Evolutionary conservation across 345 rosid species (phyloP).

Genomic region (Dipteronia sinensis): DNA sequence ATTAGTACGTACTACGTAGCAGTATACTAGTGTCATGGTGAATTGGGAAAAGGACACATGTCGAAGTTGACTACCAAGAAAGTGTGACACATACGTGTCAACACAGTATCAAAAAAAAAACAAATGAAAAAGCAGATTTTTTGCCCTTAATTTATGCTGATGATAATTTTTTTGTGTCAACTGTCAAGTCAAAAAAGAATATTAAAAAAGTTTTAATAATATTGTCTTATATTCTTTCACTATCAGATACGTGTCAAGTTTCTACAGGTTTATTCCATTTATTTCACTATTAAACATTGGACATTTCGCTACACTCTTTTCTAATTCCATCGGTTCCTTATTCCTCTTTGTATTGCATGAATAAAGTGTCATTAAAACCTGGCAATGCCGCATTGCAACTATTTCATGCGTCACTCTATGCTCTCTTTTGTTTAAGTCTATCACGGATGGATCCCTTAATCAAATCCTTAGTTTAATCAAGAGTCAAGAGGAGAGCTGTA

Average conservation of each 20-base stretch:
- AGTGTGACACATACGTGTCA: neutral
- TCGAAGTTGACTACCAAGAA: neutral
- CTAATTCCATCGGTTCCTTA: too few relatives aligned
- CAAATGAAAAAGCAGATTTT: neutral
- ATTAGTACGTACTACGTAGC: neutral
- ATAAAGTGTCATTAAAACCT: neutral
- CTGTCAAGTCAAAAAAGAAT: neutral
- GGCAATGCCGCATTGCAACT: neutral
- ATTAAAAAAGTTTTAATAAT: neutral
- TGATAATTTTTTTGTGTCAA: neutral
- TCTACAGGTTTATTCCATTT: neutral
- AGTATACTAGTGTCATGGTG: neutral
- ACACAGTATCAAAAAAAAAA: neutral
- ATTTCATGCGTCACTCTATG: neutral
- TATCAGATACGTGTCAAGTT: constrained; percentile 13
- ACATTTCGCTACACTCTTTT: neutral
- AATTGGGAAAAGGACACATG: neutral
- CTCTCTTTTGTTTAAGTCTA: too few relatives aligned
- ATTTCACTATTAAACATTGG: neutral
- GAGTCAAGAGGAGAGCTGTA: too few relatives aligned
- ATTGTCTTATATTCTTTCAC: neutral
- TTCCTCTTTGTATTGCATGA: neutral
- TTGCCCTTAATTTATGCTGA: neutral
- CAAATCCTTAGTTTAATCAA: too few relatives aligned
- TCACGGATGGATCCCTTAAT: too few relatives aligned